Base-by-base conservation (phyloP, 2,329 filamentous ascomycete genomes). In the Chrysosporium keratinophilum region DNA sequence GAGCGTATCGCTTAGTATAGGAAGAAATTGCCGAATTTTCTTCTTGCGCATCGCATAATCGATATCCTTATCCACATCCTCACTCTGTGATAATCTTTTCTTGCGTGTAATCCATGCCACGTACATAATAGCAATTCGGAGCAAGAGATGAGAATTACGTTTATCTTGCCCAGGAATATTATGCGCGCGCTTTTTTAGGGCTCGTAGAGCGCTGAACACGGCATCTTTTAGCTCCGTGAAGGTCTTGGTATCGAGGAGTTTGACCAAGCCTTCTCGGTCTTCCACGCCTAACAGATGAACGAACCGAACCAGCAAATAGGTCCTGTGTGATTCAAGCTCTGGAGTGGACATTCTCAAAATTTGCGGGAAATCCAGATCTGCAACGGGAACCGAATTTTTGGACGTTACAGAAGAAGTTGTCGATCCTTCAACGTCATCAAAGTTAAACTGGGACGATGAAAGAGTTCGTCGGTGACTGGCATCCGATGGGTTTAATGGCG, bases 271-370 rank as follows among this genome's bases (percentile, higher is more conserved):
- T 14, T 46, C 34, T 19, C 50, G 33, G 17, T 66, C 62, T 10
- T 64, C 56, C 17, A 56, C 52, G 10, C 58, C 15, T 9, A 65
- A 52, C 35, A 57, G 31, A 33, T 43, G 50, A 35, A 67, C 57
- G 33, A 67, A 55, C 54, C 67, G 70, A 2, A 63, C 64, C 39
- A 72, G 57, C 19, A 71, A 56, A 19, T 60, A 59, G 15, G 58
- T 56, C 5, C 74, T 65, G 31, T 50, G 62, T 7, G 66, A 63
- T 37, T 69, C 60, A 3, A 78, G 62, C 1, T 66, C 52, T 2
- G 57, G 51, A 65, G 67, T 74, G 3, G 56, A 52, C 64, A 72
- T 69, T 2, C 31, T 51, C 10, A 57, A 47, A 14, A 73, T 64
- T 1, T 61, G 64, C 7, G 56, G 51, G 15, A 65, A 56, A 55